Evolutionary conservation across 306 rosid genomes (phyloP).

Genomic region (Vigna trinervia): DNA sequence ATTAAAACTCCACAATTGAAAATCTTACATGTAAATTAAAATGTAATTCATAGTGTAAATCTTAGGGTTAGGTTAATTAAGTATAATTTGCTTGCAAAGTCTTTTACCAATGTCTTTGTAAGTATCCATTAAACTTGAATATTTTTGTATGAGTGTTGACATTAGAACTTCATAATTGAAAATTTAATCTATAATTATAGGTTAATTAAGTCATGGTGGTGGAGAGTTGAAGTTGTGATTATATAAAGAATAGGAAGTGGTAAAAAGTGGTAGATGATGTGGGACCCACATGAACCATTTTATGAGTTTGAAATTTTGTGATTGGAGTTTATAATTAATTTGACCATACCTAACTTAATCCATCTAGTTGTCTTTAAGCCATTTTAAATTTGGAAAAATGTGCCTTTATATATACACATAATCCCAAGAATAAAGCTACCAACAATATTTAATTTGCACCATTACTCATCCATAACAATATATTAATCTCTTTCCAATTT

Average conservation of each 20-base stretch:
- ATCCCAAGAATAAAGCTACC: slow-evolving; percentile 6
- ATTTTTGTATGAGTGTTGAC: neutral
- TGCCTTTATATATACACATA: neutral
- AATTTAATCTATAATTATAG: neutral
- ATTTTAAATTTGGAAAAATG: slow-evolving; percentile 10
- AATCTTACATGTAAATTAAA: neutral
- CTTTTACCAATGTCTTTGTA: neutral
- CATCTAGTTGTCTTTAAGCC: slow-evolving; percentile 29
- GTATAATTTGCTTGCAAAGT: neutral
- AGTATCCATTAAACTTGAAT: neutral
- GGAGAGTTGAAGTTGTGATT: neutral
- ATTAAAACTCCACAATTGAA: neutral
- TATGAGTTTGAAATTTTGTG: neutral
- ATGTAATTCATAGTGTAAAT: neutral
- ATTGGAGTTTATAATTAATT: neutral
- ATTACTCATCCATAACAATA: neutral
- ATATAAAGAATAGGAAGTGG: slow-evolving; percentile 2
- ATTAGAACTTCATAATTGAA: neutral
- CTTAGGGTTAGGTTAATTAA: neutral
- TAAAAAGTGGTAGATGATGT: neutral
- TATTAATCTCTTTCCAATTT: too few species aligned
- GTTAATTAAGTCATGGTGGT: neutral
- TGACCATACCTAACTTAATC: neutral
- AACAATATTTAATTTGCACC: neutral
- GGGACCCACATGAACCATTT: neutral